These are phyloP conservation scores for Saturnispora sekii DNA, from an alignment of 805 yeast species.

Conservation along the genomic window DNA sequence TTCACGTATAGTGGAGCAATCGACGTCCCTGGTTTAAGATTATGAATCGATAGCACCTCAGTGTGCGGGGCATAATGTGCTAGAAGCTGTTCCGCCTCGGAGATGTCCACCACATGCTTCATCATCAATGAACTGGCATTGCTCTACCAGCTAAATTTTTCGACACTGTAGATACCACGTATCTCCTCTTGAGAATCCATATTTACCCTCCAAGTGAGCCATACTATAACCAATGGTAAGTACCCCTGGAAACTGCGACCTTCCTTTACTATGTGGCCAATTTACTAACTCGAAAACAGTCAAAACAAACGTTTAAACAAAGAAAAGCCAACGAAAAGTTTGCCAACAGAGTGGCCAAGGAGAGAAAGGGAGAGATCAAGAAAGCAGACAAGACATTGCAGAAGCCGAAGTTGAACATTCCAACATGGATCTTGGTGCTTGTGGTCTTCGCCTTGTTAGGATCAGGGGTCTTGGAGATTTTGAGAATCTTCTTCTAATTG, in stretches of 20 bases:
- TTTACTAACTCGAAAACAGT: slow-evolving; percentile 27
- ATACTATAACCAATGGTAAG: neutral
- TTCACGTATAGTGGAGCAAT: slow-evolving; percentile 1
- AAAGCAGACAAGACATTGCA: slow-evolving; percentile 6
- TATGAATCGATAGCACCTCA: slow-evolving; percentile 1
- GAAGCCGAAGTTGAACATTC: slow-evolving; percentile 28
- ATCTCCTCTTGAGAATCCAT: too few species aligned
- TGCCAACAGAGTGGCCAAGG: slow-evolving; percentile 57
- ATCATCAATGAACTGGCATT: neutral
- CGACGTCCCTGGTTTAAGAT: neutral
- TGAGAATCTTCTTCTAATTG: slow-evolving; percentile 43
- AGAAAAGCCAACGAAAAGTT: slow-evolving; percentile 80
- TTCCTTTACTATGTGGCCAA: too few species aligned
- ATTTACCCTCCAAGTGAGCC: too few species aligned
- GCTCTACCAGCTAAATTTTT: too few species aligned
- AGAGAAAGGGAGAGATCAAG: slow-evolving; percentile 13
- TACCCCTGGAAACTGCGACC: neutral
- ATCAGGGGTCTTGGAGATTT: slow-evolving; percentile 68
- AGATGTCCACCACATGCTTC: slow-evolving; percentile 3
- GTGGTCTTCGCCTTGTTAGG: slow-evolving; percentile 63
- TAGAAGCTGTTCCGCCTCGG: neutral
- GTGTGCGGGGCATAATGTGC: slow-evolving; percentile 8
- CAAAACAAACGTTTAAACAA: slow-evolving; percentile 77
- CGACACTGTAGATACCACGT: too few species aligned
- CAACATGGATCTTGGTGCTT: slow-evolving; percentile 46